These are phyloP conservation scores for Mortierella sp. DNA, from an alignment of 371 early-diverging fungal genomes.

Conservation along the genomic window DNA sequence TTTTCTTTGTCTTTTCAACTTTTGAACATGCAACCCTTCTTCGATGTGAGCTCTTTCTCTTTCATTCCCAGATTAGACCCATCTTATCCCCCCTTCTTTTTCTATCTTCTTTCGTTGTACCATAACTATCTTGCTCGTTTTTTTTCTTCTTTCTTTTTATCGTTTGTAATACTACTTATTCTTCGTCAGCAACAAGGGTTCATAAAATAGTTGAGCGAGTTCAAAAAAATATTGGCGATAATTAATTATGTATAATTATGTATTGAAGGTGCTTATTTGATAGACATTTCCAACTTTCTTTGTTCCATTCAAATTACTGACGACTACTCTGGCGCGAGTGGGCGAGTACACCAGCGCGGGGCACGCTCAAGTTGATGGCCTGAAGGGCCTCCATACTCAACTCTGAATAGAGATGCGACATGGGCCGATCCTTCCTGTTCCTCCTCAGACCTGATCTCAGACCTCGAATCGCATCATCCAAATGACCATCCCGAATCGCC, in stretches of 20 bases:
- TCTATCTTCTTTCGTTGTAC: not conserved
- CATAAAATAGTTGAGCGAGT: not conserved
- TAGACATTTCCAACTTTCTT: too few species aligned
- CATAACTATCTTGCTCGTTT: not conserved
- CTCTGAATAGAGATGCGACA: constrained; percentile 57
- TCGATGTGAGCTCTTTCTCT: not conserved
- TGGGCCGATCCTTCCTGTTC: constrained; percentile 48
- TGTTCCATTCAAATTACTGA: constrained; percentile 6
- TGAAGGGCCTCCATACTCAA: constrained; percentile 50
- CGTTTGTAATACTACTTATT: not conserved
- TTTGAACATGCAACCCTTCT: not conserved
- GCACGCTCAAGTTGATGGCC: constrained; percentile 40
- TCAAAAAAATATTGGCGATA: not conserved
- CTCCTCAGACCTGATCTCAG: constrained; percentile 46
- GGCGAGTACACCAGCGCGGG: constrained; percentile 31
- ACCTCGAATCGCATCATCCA: constrained; percentile 56
- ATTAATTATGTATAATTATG: not conserved
- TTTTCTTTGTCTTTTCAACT: not conserved
- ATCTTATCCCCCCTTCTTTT: not conserved
- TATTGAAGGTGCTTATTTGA: not conserved
- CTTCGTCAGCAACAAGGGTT: not conserved
- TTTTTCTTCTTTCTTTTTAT: not conserved
- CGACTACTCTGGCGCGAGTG: constrained; percentile 55
- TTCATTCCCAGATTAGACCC: not conserved
- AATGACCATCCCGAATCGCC: constrained; percentile 47